These are phyloP conservation scores for Mycena rebaudengoi DNA, from an alignment of 768 basidiomycete genomes.

Conservation along the genomic window DNA sequence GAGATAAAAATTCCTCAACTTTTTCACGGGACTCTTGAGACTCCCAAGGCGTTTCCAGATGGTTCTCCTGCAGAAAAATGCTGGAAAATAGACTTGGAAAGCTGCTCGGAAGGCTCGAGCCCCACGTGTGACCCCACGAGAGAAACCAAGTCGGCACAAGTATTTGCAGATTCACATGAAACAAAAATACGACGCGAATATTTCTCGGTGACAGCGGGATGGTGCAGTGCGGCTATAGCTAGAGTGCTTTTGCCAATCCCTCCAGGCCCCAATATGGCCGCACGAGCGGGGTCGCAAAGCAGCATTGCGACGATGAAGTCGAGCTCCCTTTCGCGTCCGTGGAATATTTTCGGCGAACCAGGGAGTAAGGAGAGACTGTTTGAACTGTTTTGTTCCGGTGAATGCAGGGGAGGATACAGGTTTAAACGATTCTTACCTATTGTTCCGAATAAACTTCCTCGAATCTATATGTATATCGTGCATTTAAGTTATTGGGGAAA, in stretches of 20 bases:
- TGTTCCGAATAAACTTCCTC: too few species aligned
- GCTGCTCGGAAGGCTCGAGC: neutral
- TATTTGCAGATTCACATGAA: constrained; percentile 13
- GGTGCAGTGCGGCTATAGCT: neutral
- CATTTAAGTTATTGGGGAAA: too few species aligned
- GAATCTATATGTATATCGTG: too few species aligned
- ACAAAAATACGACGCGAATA: constrained; percentile 7
- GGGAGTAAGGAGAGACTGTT: neutral
- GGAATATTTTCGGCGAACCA: neutral
- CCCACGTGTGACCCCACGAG: constrained; percentile 1
- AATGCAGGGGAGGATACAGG: too few species aligned
- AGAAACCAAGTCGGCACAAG: neutral
- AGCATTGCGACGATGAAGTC: neutral
- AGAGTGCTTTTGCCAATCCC: neutral
- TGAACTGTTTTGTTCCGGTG: neutral
- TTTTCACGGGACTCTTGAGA: constrained; percentile 4
- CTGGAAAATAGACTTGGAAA: neutral
- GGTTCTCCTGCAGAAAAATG: too few species aligned
- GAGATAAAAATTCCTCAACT: constrained; percentile 14
- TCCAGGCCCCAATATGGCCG: neutral
- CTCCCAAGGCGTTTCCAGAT: constrained; percentile 22
- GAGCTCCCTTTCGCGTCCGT: neutral
- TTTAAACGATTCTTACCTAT: too few species aligned
- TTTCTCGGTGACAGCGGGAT: neutral
- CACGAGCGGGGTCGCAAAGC: neutral